phyloP scores from a whole-genome alignment of 805 yeast genomes.

The Hanseniaspora mollemarum region DNA sequence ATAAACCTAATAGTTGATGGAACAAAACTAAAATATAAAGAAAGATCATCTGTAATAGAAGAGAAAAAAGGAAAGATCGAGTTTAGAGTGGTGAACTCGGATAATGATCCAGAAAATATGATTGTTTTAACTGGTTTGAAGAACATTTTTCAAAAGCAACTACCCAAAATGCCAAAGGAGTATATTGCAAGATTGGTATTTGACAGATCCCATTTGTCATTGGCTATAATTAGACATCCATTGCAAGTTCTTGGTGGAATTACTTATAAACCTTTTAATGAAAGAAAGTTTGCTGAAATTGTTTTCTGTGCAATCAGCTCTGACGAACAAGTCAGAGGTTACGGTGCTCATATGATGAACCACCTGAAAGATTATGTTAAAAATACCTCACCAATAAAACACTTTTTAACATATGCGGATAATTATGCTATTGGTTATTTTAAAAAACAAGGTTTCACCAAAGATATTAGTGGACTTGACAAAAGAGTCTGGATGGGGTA shows the following conservation, averaged over 20 bases:
- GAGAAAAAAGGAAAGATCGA: slow-evolving; percentile 89
- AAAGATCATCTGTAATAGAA: slow-evolving; percentile 86
- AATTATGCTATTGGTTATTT: slow-evolving; percentile 98
- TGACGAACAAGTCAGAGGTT: slow-evolving; percentile 95
- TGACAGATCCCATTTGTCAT: slow-evolving; percentile 85
- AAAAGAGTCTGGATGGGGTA: slow-evolving; percentile 93
- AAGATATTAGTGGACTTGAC: slow-evolving; percentile 70
- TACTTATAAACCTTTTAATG: slow-evolving; percentile 87
- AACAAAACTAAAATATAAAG: slow-evolving; percentile 67
- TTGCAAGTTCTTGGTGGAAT: slow-evolving; percentile 96
- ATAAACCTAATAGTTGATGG: slow-evolving; percentile 52
- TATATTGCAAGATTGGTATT: slow-evolving; percentile 89
- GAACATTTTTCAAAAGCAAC: slow-evolving; percentile 90
- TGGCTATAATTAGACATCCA: slow-evolving; percentile 91
- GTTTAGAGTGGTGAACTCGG: slow-evolving; percentile 92
- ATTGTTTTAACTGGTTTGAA: slow-evolving; percentile 90
- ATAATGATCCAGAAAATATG: slow-evolving; percentile 72
- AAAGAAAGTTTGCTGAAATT: slow-evolving; percentile 88
- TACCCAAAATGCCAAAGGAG: slow-evolving; percentile 97
- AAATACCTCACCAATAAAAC: slow-evolving; percentile 71
- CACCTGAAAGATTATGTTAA: slow-evolving; percentile 92
- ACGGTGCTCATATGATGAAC: slow-evolving; percentile 97
- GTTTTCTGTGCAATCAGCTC: slow-evolving; percentile 97
- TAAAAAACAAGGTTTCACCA: slow-evolving; percentile 95
- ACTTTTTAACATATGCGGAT: slow-evolving; percentile 92